Percentiles rank a stretch among this genome's conserved stretches.
Conservation (phyloP, 1,284 basidiomycete genomes). For the Dichomitus squalens region DNA sequence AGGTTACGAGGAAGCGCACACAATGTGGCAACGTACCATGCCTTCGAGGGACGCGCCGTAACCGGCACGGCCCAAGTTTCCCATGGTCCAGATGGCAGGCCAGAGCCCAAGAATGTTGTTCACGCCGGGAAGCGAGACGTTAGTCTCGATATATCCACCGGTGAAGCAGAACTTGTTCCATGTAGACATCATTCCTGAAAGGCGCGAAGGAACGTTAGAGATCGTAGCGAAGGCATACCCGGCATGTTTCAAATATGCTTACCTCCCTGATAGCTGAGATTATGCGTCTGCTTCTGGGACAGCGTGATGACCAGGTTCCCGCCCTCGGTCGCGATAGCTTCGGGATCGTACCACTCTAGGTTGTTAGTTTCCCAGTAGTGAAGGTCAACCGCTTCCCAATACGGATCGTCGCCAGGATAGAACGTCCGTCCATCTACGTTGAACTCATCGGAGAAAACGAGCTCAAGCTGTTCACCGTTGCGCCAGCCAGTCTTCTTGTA, state of each 20-base stretch:
- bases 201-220: slow-evolving; percentile 11
- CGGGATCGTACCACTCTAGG: slow-evolving; percentile 65
- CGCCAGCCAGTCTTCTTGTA: slow-evolving; percentile 41
- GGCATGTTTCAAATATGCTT: slow-evolving; percentile 22
- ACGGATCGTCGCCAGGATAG: slow-evolving; percentile 55
- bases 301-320: slow-evolving; percentile 66
- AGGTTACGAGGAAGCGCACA: neutral
- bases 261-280: slow-evolving; percentile 57
- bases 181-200: slow-evolving; percentile 35
- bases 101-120: slow-evolving; percentile 51
- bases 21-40: slow-evolving; percentile 39
- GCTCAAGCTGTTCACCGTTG: slow-evolving; percentile 44
- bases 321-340: slow-evolving; percentile 61
- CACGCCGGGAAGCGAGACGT: slow-evolving; percentile 37
- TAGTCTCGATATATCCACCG: slow-evolving; percentile 48
- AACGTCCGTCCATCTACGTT: slow-evolving; percentile 61
- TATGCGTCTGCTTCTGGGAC: slow-evolving; percentile 49
- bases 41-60: slow-evolving; percentile 69
- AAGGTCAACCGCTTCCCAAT: slow-evolving; percentile 71
- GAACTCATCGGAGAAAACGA: slow-evolving; percentile 76
- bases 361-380: slow-evolving; percentile 68
- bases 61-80: slow-evolving; percentile 66
- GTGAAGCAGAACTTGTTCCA: slow-evolving; percentile 72
- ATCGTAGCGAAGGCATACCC: neutral
- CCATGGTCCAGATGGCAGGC: slow-evolving; percentile 65